Base-by-base conservation (phyloP, 148 eudicot genomes). In the Fallopia convolvulus region DNA sequence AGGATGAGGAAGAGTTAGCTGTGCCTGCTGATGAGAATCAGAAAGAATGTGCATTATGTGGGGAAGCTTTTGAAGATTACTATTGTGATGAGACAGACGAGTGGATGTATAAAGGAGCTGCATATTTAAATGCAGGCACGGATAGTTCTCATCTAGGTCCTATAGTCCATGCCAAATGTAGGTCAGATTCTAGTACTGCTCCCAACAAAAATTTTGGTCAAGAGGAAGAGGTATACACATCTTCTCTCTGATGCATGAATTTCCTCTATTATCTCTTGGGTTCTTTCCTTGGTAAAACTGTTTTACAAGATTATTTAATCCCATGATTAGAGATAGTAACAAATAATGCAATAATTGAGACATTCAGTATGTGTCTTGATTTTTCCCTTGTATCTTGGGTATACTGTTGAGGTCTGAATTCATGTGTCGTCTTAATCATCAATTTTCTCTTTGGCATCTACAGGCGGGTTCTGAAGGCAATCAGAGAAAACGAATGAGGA, bases 81-180 rank as follows among this genome's bases (percentile, higher is more conserved):
- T 95, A 92, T 56, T 89, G 96, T 72, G 97, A 92, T 63, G 97
- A 95, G 83, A 87, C 88, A 32, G 97, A 95, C 52, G 97, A 92
- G 83, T 95, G 99, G 99, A 95, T 92, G 99, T 92, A 95, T 68
- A 89, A 84, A 82, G 99, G 97, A 44, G 93, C 99, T 52, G 93
- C 91, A n/a, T 95, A 92, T 82, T 83, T 88, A 91, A 89, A 92
- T 87, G 88, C 87, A 77, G 88, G 91, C 72, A 80, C 88, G 86
- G 91, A 94, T 71, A 88, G 85, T 81, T 90, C 97, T 39, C 85
- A 81, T 83, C 87, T 92, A 80, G 99, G 99, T 76, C 94, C 97
- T 63, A 95, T 95, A 71, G 91, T 95, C 50, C 99, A 95, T 87
- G 93, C 92, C 68, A 95, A 95, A 87, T 92, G 99, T 85, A 84